A percentile compares a stretch with the other conserved stretches of the same genome.
Evolutionary conservation across 106 monocot genomes (phyloP).

Genomic region (Gastrodia elata): DNA sequence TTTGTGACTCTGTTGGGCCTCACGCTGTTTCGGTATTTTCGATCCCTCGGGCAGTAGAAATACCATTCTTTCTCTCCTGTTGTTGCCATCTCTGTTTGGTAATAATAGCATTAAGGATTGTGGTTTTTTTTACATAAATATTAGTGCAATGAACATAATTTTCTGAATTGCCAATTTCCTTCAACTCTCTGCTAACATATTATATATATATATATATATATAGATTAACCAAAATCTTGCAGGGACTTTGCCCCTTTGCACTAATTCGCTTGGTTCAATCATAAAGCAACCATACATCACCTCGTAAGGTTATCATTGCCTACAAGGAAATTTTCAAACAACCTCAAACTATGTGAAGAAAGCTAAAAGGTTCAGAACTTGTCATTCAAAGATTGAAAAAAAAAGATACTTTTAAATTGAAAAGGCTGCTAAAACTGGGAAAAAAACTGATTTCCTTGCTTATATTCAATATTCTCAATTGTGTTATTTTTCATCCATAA

Average conservation of each 20-base stretch:
- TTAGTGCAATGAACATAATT: not conserved
- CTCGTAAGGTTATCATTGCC: not conserved
- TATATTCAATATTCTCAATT: not conserved
- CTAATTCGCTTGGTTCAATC: not conserved
- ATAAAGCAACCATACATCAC: not conserved
- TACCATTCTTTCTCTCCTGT: slow-evolving; percentile 98
- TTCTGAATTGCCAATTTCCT: not conserved
- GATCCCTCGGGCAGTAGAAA: slow-evolving; percentile 92
- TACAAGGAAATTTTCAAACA: not conserved
- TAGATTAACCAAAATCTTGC: not conserved
- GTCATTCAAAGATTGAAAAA: not conserved
- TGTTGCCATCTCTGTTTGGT: slow-evolving; percentile 60
- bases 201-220: too few relatives aligned
- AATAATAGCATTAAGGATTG: not conserved
- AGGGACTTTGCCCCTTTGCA: not conserved
- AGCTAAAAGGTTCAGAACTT: not conserved
- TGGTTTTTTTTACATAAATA: not conserved
- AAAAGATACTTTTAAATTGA: not conserved
- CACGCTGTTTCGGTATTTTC: slow-evolving; percentile 89
- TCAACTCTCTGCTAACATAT: not conserved
- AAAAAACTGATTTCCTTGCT: not conserved
- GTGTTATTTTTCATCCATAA: not conserved
- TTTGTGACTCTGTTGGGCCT: slow-evolving; percentile 90
- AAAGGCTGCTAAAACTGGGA: not conserved
- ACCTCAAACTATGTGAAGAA: not conserved